phyloP scores from a whole-genome alignment of 768 basidiomycete species.

The Mycena epipterygia region DNA sequence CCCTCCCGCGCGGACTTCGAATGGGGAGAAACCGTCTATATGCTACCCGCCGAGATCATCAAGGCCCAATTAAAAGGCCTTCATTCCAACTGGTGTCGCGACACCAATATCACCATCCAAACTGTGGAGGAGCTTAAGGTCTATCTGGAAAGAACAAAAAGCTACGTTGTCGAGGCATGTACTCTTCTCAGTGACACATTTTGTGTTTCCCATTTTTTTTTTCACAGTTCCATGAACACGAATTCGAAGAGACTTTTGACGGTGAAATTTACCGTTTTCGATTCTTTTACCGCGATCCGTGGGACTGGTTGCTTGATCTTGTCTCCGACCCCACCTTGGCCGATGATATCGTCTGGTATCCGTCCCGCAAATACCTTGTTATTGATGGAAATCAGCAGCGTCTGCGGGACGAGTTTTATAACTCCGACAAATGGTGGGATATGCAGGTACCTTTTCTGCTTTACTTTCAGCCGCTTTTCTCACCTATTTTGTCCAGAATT shows the following conservation, averaged over 20 bases:
- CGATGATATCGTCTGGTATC: slow-evolving; percentile 24
- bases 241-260: slow-evolving; percentile 22
- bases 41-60: neutral
- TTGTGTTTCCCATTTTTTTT: neutral
- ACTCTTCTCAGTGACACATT: too few relatives aligned
- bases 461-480: neutral
- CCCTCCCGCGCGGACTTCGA: slow-evolving; percentile 23
- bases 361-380: slow-evolving; percentile 33
- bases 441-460: slow-evolving; percentile 5
- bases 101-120: slow-evolving; percentile 15
- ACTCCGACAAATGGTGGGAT: slow-evolving; percentile 25
- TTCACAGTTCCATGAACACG: slow-evolving; percentile 26
- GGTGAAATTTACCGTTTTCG: slow-evolving; percentile 17
- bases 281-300: slow-evolving; percentile 32
- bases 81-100: slow-evolving; percentile 17
- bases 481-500: neutral
- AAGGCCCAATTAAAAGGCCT: slow-evolving; percentile 22
- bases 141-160: slow-evolving; percentile 19
- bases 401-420: slow-evolving; percentile 31
- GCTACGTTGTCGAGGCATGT: slow-evolving; percentile 19
- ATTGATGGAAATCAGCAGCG: slow-evolving; percentile 18
- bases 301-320: slow-evolving; percentile 33
- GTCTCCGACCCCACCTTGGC: slow-evolving; percentile 28
- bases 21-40: slow-evolving; percentile 21
- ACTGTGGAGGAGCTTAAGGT: neutral